phyloP scores from a whole-genome alignment of 768 basidiomycete genomes.

The Trametes coccinea region DNA sequence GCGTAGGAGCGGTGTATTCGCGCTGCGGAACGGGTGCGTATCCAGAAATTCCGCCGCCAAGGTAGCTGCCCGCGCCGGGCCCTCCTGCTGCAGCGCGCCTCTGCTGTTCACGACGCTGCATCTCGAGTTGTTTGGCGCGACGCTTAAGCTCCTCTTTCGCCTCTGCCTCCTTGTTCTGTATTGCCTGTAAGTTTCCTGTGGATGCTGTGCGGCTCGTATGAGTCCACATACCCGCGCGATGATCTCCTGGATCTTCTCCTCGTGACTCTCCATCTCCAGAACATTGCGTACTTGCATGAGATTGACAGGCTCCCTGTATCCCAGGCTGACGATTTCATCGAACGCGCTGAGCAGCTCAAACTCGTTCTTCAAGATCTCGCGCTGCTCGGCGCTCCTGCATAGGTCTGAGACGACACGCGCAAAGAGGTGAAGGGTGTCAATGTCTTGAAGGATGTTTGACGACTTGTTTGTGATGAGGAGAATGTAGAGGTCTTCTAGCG shows the following conservation, averaged over 20 bases:
- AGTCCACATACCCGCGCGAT: constrained; percentile 75
- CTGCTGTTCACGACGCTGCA: constrained; percentile 95
- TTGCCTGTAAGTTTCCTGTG: too few relatives aligned
- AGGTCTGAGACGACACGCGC: constrained; percentile 92
- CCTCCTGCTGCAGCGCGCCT: constrained; percentile 60
- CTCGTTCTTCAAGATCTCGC: constrained; percentile 85
- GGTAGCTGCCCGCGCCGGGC: constrained; percentile 54
- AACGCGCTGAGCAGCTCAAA: constrained; percentile 95
- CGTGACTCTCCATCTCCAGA: constrained; percentile 89
- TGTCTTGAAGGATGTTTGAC: constrained; percentile 98
- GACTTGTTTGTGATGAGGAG: constrained; percentile 97
- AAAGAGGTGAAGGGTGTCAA: constrained; percentile 93
- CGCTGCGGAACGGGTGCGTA: constrained; percentile 70
- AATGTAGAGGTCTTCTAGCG: constrained; percentile 95
- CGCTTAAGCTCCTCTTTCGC: constrained; percentile 99
- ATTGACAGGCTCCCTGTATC: constrained; percentile 79
- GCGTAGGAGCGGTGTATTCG: constrained; percentile 61
- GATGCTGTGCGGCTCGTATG: too few relatives aligned
- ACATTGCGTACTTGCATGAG: constrained; percentile 77
- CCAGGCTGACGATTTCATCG: constrained; percentile 93
- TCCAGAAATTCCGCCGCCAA: constrained; percentile 66
- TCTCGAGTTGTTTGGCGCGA: constrained; percentile 95
- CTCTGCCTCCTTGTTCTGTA: constrained; percentile 96
- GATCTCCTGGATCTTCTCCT: constrained; percentile 96
- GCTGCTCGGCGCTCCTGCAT: constrained; percentile 83